phyloP scores from a whole-genome alignment of 2,329 filamentous ascomycete species.

The Colletotrichum graminicola region DNA sequence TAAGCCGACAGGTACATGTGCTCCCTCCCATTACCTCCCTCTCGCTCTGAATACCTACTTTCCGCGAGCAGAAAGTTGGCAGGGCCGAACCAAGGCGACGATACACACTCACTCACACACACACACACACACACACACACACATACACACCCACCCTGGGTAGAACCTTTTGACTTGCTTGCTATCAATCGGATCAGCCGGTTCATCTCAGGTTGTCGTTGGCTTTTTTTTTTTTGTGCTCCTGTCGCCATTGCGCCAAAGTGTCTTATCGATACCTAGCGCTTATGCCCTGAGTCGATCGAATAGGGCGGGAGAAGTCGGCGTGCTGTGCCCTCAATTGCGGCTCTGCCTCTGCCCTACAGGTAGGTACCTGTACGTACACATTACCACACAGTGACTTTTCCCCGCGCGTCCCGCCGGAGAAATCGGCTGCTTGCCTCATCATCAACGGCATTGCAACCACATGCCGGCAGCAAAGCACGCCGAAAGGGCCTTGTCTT shows the following conservation, averaged over 20 bases:
- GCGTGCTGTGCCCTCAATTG: constrained; percentile 16
- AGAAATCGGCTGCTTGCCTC: constrained; percentile 15
- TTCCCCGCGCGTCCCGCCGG: neutral
- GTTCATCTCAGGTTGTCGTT: constrained; percentile 41
- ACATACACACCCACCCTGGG: neutral
- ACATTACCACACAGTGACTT: no score
- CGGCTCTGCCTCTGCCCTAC: constrained; percentile 14
- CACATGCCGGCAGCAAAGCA: neutral
- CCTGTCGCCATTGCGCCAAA: neutral
- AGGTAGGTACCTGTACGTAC: no score
- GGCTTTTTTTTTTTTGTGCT: no score
- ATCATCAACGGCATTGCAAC: constrained; percentile 13
- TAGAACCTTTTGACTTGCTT: constrained; percentile 1
- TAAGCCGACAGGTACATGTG: constrained; percentile 6
- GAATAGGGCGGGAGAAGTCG: constrained; percentile 2
- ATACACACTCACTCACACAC: no score
- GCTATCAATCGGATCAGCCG: constrained; percentile 34
- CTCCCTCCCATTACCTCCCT: neutral
- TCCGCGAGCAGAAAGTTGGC: neutral
- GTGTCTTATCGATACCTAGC: neutral
- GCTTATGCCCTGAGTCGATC: neutral
- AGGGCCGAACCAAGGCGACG: constrained; percentile 3
- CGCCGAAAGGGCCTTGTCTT: neutral
- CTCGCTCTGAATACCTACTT: neutral
- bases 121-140: neutral